Base-by-base conservation (phyloP, 1,284 basidiomycete genomes). In the Leucoagaricus sp. region DNA sequence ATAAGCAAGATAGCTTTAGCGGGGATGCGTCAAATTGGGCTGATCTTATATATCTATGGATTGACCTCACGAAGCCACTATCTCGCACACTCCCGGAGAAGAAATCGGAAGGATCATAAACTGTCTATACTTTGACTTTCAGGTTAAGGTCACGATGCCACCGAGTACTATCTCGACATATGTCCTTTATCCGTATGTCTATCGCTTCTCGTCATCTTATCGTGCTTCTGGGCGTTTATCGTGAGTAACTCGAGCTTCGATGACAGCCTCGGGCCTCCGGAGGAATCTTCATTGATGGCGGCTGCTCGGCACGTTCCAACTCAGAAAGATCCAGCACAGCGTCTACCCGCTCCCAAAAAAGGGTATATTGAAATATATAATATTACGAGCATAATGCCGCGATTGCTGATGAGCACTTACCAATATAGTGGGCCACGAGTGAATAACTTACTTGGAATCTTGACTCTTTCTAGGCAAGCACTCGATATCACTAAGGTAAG, bases 1-100 rank as follows among this genome's bases (percentile, higher is more conserved):
- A 57, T 53, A 58, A 58, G 53, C 62, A 59, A 50, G 61, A 65
- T 48, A 59, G 29, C 29, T 31, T 45, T 23, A 17, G 23, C 8
- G 34, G 25, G 44, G 29, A 21, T 47, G 49, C 26, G 34, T 21
- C 28, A 40, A 25, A 40, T 51, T 48, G 40, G 12, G 13, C 25
- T 42, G 31, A 15, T 6, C 10, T 57, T 41, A 44, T 53, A 51
- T 46, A 42, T 25, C 9, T 36, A 36, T 44, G 19, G n/a, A n/a
- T n/a, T n/a, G 17, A 33, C 29, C 19, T 33, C 4, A 28, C 45
- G 26, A 41, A 48, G 40, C 38, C 47, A 15, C 53, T 28, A 25
- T 44, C 51, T 34, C 41, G 51, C 51, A 45, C 21, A 31, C 34
- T 40, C 25, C 44, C 23, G 17, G 31, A 38, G 28, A 21, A 44